Evolutionary conservation across 805 yeast species (phyloP).

Genomic region (Candida odintsovae): DNA sequence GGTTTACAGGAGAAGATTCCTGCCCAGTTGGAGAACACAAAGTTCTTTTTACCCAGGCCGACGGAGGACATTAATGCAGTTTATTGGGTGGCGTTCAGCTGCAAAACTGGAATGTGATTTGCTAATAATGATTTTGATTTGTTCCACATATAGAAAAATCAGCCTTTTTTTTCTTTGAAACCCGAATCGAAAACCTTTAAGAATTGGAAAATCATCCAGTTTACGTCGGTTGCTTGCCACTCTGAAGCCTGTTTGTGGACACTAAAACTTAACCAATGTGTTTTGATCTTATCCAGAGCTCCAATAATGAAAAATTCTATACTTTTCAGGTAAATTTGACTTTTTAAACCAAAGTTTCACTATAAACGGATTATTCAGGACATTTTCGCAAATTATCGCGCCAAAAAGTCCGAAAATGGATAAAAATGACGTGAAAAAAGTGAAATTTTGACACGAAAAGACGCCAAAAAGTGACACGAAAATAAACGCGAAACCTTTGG

Average conservation of each 20-base stretch:
- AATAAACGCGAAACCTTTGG: not conserved
- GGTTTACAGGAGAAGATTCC: conserved; percentile 79
- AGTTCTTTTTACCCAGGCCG: conserved; percentile 28
- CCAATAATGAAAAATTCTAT: too few relatives aligned
- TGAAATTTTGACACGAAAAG: too few relatives aligned
- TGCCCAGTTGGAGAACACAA: conserved; percentile 65
- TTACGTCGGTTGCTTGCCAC: not conserved
- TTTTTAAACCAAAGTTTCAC: not conserved
- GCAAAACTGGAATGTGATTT: not conserved
- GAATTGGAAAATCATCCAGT: not conserved
- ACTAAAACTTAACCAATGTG: too few relatives aligned
- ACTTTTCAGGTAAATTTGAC: not conserved
- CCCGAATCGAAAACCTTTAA: too few relatives aligned
- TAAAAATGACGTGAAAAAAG: not conserved
- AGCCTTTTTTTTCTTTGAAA: not conserved
- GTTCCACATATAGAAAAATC: not conserved
- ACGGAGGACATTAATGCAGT: conserved; percentile 9
- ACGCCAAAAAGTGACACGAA: too few relatives aligned
- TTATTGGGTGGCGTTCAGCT: not conserved
- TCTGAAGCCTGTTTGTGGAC: too few relatives aligned
- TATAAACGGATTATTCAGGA: too few relatives aligned
- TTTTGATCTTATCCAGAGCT: too few relatives aligned
- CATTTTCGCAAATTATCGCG: not conserved
- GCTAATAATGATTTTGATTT: too few relatives aligned
- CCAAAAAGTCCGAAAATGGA: not conserved